Percentiles rank a stretch among this genome's conserved stretches.
phyloP scores from a whole-genome alignment of 164 flowering plant genomes.

The grape (Vitis vinifera) region ASM3070453v1 NC_081818.1:189001-189500 shows the following conservation, averaged over 20 bases:
- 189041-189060: constrained; percentile 90
- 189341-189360: constrained; percentile 93
- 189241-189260: constrained; percentile 83
- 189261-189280: constrained; percentile 97
- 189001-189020: constrained; percentile 97
- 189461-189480: constrained; percentile 75
- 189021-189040: constrained; percentile 82
- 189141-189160: constrained; percentile 94
- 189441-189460: constrained; percentile 68
- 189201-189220: constrained; percentile 46
- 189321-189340: constrained; percentile 76
- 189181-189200: constrained; percentile 31
- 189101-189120: constrained; percentile 89
- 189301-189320: constrained; percentile 88
- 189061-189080: constrained; percentile 95
- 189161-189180: constrained; percentile 69
- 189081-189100: constrained; percentile 90
- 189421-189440: constrained; percentile 63
- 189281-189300: constrained; percentile 89
- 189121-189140: constrained; percentile 96
- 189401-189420: constrained; percentile 81
- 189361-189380: constrained; percentile 79
- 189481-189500: background rate
- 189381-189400: constrained; percentile 79
- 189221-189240: constrained; percentile 69